phyloP scores from a whole-genome alignment of 164 flowering plant genomes.

The Sedum album region DNA sequence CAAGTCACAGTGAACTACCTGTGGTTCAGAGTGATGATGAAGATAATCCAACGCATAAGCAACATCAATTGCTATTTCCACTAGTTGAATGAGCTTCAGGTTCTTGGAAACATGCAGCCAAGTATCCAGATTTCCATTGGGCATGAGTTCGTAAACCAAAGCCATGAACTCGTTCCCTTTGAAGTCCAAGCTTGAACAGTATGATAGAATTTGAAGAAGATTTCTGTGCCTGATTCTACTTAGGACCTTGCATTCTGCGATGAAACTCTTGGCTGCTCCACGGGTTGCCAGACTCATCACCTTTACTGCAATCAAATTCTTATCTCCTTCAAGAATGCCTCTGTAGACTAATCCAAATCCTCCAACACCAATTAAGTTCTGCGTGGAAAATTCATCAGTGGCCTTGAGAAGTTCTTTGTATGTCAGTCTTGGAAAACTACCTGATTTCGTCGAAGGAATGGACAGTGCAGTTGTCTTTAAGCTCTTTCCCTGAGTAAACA shows the following conservation, averaged over 20 bases:
- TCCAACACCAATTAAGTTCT: too few species aligned
- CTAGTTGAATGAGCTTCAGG: constrained; percentile 17
- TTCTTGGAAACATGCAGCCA: constrained; percentile 20
- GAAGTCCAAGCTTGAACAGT: too few species aligned
- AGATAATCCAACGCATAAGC: constrained; percentile 30
- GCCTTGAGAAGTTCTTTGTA: constrained; percentile 16
- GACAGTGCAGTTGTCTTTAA: not conserved
- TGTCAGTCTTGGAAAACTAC: constrained; percentile 12
- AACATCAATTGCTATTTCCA: constrained; percentile 27
- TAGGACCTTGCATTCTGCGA: too few species aligned
- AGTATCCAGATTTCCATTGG: too few species aligned
- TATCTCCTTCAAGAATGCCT: too few species aligned
- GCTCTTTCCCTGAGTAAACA: not conserved
- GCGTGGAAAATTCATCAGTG: constrained; percentile 21
- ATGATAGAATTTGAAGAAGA: too few species aligned
- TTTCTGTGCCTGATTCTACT: too few species aligned
- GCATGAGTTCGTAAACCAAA: too few species aligned
- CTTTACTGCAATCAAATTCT: constrained; percentile 29
- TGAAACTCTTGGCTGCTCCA: too few species aligned
- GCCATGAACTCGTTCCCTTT: too few species aligned
- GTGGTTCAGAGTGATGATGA: constrained; percentile 15
- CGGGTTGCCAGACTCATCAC: constrained; percentile 17
- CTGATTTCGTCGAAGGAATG: too few species aligned
- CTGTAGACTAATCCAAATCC: too few species aligned
- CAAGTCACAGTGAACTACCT: constrained; percentile 25